A percentile compares a stretch with the other conserved stretches of the same genome.
Conservation (phyloP, 148 eudicot species). For the Cornus suecica region DNA sequence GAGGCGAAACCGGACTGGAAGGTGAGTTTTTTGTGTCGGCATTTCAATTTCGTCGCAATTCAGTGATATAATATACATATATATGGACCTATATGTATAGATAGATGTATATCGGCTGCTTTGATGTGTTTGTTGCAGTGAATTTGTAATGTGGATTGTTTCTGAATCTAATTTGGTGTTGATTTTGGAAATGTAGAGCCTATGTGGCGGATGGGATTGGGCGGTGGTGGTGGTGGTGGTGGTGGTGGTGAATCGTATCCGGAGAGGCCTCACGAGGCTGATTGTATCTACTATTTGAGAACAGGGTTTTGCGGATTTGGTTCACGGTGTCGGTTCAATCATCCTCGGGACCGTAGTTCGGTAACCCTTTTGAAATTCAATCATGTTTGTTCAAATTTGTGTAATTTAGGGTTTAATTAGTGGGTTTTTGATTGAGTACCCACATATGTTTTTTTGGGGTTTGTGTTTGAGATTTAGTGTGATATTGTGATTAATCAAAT, state of each 20-base stretch:
- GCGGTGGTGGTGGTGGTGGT: conserved; percentile 39
- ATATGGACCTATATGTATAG: too few species aligned
- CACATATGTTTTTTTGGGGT: conserved; percentile 19
- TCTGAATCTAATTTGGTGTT: conserved; percentile 16
- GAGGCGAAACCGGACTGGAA: conserved; percentile 26
- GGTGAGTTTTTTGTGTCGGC: conserved; percentile 3
- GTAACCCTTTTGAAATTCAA: conserved; percentile 21
- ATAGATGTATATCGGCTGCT: too few species aligned
- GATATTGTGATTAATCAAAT: conserved; percentile 3
- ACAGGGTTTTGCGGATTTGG: conserved; percentile 88
- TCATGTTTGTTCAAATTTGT: conserved; percentile 2
- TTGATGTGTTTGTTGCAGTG: not conserved
- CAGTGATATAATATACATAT: too few species aligned
- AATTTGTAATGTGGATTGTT: conserved; percentile 18
- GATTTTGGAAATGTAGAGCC: conserved; percentile 53
- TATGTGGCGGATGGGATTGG: conserved; percentile 69
- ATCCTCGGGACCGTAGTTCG: conserved; percentile 66
- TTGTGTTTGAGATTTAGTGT: conserved; percentile 1
- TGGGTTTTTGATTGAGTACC: conserved; percentile 16
- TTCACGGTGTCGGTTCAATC: conserved; percentile 88
- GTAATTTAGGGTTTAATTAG: conserved; percentile 14
- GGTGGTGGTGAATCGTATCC: conserved; percentile 54
- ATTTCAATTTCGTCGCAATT: not conserved
- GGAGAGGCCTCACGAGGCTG: conserved; percentile 71
- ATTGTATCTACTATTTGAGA: conserved; percentile 70